These are phyloP conservation scores for Diaporthe amygdali DNA, from an alignment of 2,329 filamentous ascomycete species.

Conservation along the genomic window DNA sequence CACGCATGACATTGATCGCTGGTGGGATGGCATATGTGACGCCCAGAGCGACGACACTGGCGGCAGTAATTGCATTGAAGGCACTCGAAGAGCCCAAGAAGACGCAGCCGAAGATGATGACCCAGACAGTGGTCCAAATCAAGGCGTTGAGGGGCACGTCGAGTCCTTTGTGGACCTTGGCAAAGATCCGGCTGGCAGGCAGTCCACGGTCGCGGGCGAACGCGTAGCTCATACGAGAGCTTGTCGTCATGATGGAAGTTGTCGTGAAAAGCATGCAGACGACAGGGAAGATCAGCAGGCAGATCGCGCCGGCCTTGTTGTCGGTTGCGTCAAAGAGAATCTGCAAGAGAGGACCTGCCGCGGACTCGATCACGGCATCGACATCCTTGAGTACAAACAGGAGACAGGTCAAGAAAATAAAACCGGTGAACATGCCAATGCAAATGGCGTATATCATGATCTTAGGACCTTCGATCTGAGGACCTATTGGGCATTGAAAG, in stretches of 20 bases:
- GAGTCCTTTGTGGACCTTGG: constrained; percentile 64
- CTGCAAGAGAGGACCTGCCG: constrained; percentile 39
- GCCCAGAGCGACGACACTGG: constrained; percentile 74
- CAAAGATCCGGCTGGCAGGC: constrained; percentile 64
- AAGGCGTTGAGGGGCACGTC: constrained; percentile 72
- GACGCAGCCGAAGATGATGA: constrained; percentile 72
- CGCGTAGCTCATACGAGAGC: constrained; percentile 69
- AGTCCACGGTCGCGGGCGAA: constrained; percentile 73
- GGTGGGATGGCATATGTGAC: constrained; percentile 79
- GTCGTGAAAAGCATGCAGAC: constrained; percentile 69
- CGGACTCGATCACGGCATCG: constrained; percentile 48
- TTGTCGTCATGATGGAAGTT: constrained; percentile 69
- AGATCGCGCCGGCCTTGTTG: constrained; percentile 65
- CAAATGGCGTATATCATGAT: constrained; percentile 70
- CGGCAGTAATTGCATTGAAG: constrained; percentile 74
- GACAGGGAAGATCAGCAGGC: constrained; percentile 70
- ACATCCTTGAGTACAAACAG: constrained; percentile 68
- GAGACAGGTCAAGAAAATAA: constrained; percentile 52
- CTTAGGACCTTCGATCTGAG: constrained; percentile 63
- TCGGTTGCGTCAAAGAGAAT: constrained; percentile 64
- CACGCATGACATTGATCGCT: constrained; percentile 70
- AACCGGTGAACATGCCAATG: constrained; percentile 68
- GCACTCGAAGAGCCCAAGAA: constrained; percentile 71
- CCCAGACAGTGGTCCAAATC: constrained; percentile 62
- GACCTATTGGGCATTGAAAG: constrained; percentile 34